These are phyloP conservation scores for Leccinum obscurum DNA, from an alignment of 768 basidiomycete genomes.

Conservation along the genomic window DNA sequence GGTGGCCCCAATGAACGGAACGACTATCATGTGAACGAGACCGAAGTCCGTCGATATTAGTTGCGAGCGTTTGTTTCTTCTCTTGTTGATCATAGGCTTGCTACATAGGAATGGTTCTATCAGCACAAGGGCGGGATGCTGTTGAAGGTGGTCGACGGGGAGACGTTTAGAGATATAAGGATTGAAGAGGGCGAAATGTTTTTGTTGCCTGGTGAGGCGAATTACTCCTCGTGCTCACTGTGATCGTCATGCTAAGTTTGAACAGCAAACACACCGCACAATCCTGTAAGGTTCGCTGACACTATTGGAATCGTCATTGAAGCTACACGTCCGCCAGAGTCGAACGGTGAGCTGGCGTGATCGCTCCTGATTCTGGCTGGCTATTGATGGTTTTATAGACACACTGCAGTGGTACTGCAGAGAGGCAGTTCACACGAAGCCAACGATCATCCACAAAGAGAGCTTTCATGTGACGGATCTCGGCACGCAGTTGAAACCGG, in stretches of 20 bases:
- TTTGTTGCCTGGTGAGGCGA: slow-evolving; percentile 74
- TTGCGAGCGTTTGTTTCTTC: not conserved
- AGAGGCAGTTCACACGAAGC: slow-evolving; percentile 54
- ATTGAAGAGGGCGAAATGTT: slow-evolving; percentile 99
- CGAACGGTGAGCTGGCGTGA: slow-evolving; percentile 56
- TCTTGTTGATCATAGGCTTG: not conserved
- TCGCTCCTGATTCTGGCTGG: not conserved
- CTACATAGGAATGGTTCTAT: slow-evolving; percentile 90
- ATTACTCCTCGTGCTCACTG: not conserved
- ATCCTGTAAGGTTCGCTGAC: slow-evolving; percentile 86
- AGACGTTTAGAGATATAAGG: slow-evolving; percentile 76
- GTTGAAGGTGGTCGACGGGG: slow-evolving; percentile 80
- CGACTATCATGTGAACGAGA: slow-evolving; percentile 95
- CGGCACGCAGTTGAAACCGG: slow-evolving; percentile 89
- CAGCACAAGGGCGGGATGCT: slow-evolving; percentile 95
- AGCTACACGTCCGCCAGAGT: slow-evolving; percentile 70
- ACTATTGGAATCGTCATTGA: slow-evolving; percentile 94
- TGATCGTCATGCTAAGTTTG: not conserved
- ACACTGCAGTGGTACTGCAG: slow-evolving; percentile 92
- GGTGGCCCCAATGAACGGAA: slow-evolving; percentile 94
- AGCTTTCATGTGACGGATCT: slow-evolving; percentile 87
- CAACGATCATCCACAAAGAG: slow-evolving; percentile 82
- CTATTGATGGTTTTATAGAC: slow-evolving; percentile 49
- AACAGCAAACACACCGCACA: slow-evolving; percentile 92
- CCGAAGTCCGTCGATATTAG: slow-evolving; percentile 56